Evolutionary conservation across 768 basidiomycete species (phyloP).

Genomic region (Suillus bovinus): DNA sequence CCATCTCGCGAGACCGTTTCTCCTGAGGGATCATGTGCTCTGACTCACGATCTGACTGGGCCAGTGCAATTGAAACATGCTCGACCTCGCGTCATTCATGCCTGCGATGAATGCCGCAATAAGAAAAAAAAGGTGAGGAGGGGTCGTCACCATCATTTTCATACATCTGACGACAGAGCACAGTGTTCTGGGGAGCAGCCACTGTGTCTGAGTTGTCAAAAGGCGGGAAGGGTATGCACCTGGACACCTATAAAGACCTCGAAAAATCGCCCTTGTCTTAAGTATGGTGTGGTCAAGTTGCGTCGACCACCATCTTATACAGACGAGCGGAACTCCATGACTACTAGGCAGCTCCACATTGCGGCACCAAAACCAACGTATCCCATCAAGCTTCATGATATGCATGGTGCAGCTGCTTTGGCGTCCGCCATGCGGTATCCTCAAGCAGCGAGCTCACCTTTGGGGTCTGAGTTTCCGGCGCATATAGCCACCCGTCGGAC

Average conservation of each 20-base stretch:
- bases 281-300: neutral
- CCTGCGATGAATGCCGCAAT: neutral
- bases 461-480: neutral
- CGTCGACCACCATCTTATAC: neutral
- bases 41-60: neutral
- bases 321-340: neutral
- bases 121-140: neutral
- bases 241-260: neutral
- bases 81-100: neutral
- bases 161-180: neutral
- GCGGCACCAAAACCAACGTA: neutral
- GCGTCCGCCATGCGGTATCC: too few relatives aligned
- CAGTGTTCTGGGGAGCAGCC: conserved; percentile 3
- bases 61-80: neutral
- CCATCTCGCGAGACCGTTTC: neutral
- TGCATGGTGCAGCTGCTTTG: neutral
- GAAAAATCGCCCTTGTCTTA: neutral
- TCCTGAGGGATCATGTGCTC: neutral
- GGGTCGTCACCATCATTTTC: neutral
- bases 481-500: neutral
- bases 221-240: neutral
- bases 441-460: too few relatives aligned
- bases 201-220: neutral
- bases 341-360: neutral
- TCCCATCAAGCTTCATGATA: neutral